Percentiles rank a stretch among this genome's conserved stretches.
phyloP scores from a whole-genome alignment of 2,329 filamentous ascomycete genomes.

The Raffaelea arxii region DNA sequence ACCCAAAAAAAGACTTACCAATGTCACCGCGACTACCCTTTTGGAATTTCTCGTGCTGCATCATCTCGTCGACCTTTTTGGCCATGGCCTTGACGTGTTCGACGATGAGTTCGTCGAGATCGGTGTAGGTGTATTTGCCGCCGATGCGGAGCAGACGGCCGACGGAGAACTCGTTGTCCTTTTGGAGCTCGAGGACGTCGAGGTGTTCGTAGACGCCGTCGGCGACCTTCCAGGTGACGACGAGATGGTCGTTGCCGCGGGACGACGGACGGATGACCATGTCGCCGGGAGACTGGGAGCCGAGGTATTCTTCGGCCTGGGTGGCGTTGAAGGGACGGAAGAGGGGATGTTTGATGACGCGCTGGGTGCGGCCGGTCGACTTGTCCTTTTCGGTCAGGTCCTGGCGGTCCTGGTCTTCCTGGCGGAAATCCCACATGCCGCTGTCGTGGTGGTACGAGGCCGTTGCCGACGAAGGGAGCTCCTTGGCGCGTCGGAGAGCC shows the following conservation, averaged over 20 bases:
- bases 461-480: slow-evolving; percentile 52
- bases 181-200: slow-evolving; percentile 91
- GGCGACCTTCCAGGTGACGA: slow-evolving; percentile 95
- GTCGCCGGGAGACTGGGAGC: slow-evolving; percentile 75
- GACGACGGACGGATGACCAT: slow-evolving; percentile 92
- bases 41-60: slow-evolving; percentile 89
- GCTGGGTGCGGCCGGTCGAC: slow-evolving; percentile 72
- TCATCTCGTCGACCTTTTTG: slow-evolving; percentile 93
- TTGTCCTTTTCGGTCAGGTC: slow-evolving; percentile 79
- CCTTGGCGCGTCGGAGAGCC: slow-evolving; percentile 59
- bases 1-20: slow-evolving; percentile 50
- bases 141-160: slow-evolving; percentile 78
- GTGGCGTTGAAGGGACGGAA: slow-evolving; percentile 89
- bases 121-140: slow-evolving; percentile 83
- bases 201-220: slow-evolving; percentile 97
- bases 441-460: slow-evolving; percentile 59
- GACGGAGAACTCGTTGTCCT: slow-evolving; percentile 93
- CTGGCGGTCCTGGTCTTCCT: slow-evolving; percentile 75
- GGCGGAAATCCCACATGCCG: slow-evolving; percentile 77
- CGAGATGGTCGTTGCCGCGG: slow-evolving; percentile 89
- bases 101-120: slow-evolving; percentile 95
- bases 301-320: slow-evolving; percentile 89
- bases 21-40: slow-evolving; percentile 68
- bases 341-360: slow-evolving; percentile 95
- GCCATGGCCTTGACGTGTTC: slow-evolving; percentile 97